phyloP scores from a whole-genome alignment of 2,329 filamentous ascomycete genomes.

The Botrytis deweyae region DNA sequence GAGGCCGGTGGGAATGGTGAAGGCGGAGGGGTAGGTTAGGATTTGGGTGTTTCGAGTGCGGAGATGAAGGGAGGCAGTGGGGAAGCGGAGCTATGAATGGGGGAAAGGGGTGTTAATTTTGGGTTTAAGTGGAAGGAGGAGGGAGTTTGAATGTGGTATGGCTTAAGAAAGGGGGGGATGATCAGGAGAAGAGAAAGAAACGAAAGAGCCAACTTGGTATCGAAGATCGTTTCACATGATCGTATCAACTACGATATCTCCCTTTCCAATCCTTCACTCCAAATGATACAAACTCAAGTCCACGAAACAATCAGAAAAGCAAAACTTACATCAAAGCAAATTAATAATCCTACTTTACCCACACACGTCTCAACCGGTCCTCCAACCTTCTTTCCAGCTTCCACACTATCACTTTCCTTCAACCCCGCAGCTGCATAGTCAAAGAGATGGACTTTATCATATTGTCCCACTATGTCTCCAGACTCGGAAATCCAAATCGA shows the following conservation, averaged over 20 bases:
- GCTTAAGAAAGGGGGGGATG: not conserved
- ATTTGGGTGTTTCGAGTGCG: conserved; percentile 68
- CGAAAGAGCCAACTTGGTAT: not conserved
- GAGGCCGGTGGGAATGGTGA: conserved; percentile 79
- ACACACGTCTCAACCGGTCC: conserved; percentile 71
- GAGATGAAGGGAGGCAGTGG: conserved; percentile 70
- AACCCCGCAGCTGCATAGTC: conserved; percentile 59
- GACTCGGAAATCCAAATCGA: conserved; percentile 64
- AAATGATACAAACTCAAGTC: not conserved
- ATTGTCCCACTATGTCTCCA: conserved; percentile 59
- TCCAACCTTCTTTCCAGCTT: conserved; percentile 63
- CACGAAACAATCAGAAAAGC: conserved; percentile 26
- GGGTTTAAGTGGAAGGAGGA: not conserved
- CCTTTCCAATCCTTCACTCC: not conserved
- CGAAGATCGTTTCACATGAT: not conserved
- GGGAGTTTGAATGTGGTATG: not conserved
- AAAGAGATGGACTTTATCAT: conserved; percentile 92
- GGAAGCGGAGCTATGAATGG: conserved; percentile 64
- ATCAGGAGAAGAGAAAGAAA: not conserved
- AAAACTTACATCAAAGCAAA: conserved; percentile 74
- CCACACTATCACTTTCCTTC: conserved; percentile 65
- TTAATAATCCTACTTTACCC: conserved; percentile 74
- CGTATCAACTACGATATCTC: not conserved
- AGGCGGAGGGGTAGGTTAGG: conserved; percentile 74
- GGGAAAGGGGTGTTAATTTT: not conserved